Evolutionary conservation across 108 stramenopile species (phyloP).

Genomic region (Cyclotella choctawhatcheeana): DNA sequence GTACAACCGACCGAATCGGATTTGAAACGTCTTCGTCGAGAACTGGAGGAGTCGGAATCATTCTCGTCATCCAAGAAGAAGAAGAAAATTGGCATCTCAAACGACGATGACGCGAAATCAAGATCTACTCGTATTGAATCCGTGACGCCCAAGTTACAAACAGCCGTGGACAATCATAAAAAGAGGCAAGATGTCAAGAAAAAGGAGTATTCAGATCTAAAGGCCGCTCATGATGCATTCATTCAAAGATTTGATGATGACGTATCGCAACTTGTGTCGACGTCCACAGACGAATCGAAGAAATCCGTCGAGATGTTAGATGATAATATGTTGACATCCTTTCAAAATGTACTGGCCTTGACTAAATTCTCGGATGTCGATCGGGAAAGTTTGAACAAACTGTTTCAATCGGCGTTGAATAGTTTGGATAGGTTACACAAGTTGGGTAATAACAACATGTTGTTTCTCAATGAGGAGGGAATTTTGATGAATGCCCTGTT

Average conservation of each 20-base stretch:
- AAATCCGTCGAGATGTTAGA: background rate
- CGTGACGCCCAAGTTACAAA: slow-evolving; percentile 10
- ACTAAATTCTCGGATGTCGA: slow-evolving; percentile 26
- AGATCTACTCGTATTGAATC: slow-evolving; percentile 14
- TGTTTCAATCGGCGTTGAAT: slow-evolving; percentile 3
- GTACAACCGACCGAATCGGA: slow-evolving; percentile 34
- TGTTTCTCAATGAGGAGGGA: slow-evolving; percentile 31
- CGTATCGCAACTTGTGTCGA: background rate
- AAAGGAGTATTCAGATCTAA: slow-evolving; percentile 14
- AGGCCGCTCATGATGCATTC: slow-evolving; percentile 15
- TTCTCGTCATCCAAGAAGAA: too few species aligned
- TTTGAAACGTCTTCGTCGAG: slow-evolving; percentile 25
- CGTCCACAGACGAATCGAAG: background rate
- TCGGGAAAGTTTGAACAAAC: background rate
- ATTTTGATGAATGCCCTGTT: background rate
- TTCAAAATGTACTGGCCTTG: slow-evolving; percentile 14
- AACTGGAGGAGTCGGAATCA: slow-evolving; percentile 21
- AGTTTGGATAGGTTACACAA: slow-evolving; percentile 16
- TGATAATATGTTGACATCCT: slow-evolving; percentile 2
- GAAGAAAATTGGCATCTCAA: too few species aligned
- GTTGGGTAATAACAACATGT: background rate
- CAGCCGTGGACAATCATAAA: slow-evolving; percentile 11
- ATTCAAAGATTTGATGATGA: slow-evolving; percentile 22
- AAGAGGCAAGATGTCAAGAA: background rate
- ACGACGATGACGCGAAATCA: too few species aligned